These are phyloP conservation scores for Barnettozyma wickerhamii DNA, from an alignment of 805 yeast species.

Conservation along the genomic window DNA sequence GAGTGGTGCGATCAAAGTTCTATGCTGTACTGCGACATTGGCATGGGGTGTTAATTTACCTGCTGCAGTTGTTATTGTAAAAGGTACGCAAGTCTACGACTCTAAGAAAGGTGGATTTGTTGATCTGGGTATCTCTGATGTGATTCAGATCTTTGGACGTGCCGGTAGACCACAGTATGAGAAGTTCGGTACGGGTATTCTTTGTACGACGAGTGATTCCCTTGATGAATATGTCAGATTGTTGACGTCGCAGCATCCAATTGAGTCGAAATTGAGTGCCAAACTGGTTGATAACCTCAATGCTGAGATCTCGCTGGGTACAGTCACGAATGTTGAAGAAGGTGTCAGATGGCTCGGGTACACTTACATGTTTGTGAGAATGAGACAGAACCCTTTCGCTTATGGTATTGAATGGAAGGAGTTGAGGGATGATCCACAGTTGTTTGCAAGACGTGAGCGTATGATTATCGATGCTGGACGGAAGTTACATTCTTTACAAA, in stretches of 20 bases:
- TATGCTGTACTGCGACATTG: slow-evolving; percentile 94
- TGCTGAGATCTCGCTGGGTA: slow-evolving; percentile 94
- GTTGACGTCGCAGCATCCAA: slow-evolving; percentile 92
- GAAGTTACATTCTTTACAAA: slow-evolving; percentile 78
- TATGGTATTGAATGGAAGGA: slow-evolving; percentile 92
- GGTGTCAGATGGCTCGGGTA: slow-evolving; percentile 98
- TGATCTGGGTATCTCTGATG: slow-evolving; percentile 94
- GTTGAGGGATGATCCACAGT: slow-evolving; percentile 73
- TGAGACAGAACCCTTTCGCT: slow-evolving; percentile 89
- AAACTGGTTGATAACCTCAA: slow-evolving; percentile 88
- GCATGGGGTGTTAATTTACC: slow-evolving; percentile 99
- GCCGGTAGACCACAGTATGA: slow-evolving; percentile 99
- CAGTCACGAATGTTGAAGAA: slow-evolving; percentile 90
- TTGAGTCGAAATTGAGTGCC: slow-evolving; percentile 76
- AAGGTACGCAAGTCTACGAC: slow-evolving; percentile 95
- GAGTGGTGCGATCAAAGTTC: slow-evolving; percentile 79
- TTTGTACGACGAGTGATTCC: slow-evolving; percentile 77
- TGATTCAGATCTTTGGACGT: slow-evolving; percentile 96
- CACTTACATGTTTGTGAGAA: slow-evolving; percentile 88
- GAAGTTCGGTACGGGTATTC: slow-evolving; percentile 84
- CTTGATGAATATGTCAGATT: slow-evolving; percentile 86
- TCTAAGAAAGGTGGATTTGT: slow-evolving; percentile 91
- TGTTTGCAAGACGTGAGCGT: slow-evolving; percentile 66
- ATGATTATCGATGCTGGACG: slow-evolving; percentile 80
- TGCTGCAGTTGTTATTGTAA: slow-evolving; percentile 94